Conservation (phyloP, 306 rosid species). For the Cucurbita maxima region DNA sequence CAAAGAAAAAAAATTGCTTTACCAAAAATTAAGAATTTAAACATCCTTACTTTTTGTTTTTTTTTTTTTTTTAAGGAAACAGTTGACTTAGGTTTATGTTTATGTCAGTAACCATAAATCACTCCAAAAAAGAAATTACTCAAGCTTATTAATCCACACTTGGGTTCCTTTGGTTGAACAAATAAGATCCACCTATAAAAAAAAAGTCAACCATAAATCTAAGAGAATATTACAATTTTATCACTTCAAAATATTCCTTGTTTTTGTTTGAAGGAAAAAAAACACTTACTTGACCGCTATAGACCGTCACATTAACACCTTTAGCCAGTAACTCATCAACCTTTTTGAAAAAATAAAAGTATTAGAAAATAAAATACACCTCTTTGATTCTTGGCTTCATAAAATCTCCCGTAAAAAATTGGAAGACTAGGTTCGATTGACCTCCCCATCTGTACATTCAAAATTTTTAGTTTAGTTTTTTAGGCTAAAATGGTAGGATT, state of each 20-base stretch:
- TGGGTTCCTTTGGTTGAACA: conserved; percentile 82
- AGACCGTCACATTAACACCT: conserved; percentile 74
- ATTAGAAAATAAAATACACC: conserved; percentile 23
- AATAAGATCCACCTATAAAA: conserved; percentile 69
- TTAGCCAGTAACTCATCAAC: conserved; percentile 69
- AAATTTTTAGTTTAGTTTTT: neutral
- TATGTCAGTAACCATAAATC: neutral
- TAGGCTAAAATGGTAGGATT: neutral
- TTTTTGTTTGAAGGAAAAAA: neutral
- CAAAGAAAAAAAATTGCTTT: neutral
- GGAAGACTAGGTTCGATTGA: conserved; percentile 29
- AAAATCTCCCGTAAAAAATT: conserved; percentile 36
- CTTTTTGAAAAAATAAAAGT: conserved; percentile 9
- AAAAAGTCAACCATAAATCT: too few species aligned
- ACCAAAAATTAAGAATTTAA: too few species aligned
- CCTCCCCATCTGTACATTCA: conserved; percentile 53
- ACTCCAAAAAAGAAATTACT: conserved; percentile 18
- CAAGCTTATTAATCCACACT: conserved; percentile 73
- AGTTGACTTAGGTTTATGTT: too few species aligned
- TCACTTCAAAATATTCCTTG: too few species aligned
- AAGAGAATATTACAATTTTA: too few species aligned
- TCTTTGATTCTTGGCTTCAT: conserved; percentile 80
- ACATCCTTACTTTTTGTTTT: too few species aligned
- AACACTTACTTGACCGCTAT: conserved; percentile 64
- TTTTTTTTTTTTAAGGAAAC: too few species aligned